These are phyloP conservation scores for Craterostigma plantagineum DNA, from an alignment of 257 asterid species.

Conservation along the genomic window DNA sequence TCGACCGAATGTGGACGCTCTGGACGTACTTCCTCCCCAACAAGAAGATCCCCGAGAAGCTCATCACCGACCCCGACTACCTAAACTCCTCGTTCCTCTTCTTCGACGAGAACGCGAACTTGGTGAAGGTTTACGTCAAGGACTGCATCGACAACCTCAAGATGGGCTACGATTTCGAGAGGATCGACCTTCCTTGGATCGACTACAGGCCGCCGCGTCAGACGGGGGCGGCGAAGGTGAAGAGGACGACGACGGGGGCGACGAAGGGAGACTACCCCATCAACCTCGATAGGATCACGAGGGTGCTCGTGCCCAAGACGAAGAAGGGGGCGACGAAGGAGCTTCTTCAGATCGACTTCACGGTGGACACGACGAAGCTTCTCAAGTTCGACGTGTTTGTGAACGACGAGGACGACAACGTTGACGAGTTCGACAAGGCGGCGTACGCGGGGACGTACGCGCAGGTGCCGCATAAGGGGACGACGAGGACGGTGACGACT, in stretches of 20 bases:
- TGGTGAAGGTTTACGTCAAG: constrained; percentile 12
- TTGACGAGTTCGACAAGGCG: constrained; percentile 14
- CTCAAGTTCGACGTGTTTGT: constrained; percentile 13
- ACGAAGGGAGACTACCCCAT: constrained; percentile 10
- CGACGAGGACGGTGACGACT: neutral
- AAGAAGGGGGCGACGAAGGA: constrained; percentile 19
- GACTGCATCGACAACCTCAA: constrained; percentile 8
- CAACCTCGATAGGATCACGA: constrained; percentile 4
- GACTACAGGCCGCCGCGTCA: constrained; percentile 12
- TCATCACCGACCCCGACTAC: constrained; percentile 10
- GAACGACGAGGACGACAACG: constrained; percentile 13
- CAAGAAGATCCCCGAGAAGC: constrained; percentile 10
- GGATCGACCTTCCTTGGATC: constrained; percentile 14
- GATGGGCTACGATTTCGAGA: constrained; percentile 13
- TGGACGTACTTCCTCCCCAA: constrained; percentile 12
- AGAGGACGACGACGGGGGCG: neutral
- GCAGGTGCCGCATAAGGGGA: constrained; percentile 13
- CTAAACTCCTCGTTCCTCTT: constrained; percentile 13
- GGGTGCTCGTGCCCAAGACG: constrained; percentile 10
- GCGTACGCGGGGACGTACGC: constrained; percentile 14
- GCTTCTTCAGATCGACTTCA: constrained; percentile 12
- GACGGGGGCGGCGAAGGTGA: constrained; percentile 7
- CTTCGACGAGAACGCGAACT: constrained; percentile 15
- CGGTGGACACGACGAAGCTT: constrained; percentile 12
- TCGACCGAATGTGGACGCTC: constrained; percentile 16